Conservation (phyloP, 1,284 basidiomycete species). For the Sporisorium sorghi region DNA sequence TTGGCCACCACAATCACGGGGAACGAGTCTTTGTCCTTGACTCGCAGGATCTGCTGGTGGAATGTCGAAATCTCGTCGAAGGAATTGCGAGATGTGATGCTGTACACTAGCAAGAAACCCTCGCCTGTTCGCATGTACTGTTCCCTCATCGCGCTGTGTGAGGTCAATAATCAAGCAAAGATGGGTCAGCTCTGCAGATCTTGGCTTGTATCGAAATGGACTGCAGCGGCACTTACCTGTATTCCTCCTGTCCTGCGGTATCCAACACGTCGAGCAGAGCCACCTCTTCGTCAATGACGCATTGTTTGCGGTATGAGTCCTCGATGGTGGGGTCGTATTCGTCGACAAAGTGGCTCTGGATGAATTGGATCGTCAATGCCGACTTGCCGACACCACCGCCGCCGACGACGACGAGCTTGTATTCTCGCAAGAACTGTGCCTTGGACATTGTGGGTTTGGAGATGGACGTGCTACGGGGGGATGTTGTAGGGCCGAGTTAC, state of each 20-base stretch:
- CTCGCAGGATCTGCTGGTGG: constrained; percentile 86
- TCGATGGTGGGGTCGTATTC: constrained; percentile 99
- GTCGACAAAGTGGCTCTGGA: constrained; percentile 91
- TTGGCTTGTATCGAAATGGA: not conserved
- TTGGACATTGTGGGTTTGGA: constrained; percentile 66
- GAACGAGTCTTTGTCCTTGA: constrained; percentile 97
- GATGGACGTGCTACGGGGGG: not conserved
- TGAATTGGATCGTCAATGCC: constrained; percentile 96
- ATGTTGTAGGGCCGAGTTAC: not conserved
- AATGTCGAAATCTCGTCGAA: constrained; percentile 97
- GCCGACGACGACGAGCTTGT: constrained; percentile 84
- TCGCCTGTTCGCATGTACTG: constrained; percentile 98
- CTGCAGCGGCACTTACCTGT: constrained; percentile 76
- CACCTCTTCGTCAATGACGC: constrained; percentile 91
- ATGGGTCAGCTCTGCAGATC: constrained; percentile 1
- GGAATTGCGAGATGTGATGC: constrained; percentile 96
- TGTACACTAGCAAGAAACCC: constrained; percentile 98
- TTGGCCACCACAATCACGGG: constrained; percentile 98
- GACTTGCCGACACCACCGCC: constrained; percentile 98
- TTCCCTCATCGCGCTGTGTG: constrained; percentile 89
- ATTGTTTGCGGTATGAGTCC: constrained; percentile 70
- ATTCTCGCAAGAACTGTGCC: constrained; percentile 75
- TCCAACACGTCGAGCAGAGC: constrained; percentile 96
- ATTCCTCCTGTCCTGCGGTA: constrained; percentile 99
- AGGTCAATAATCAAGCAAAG: not conserved